phyloP scores from a whole-genome alignment of 2,329 filamentous ascomycete species.

The Colletotrichum sp. region DNA sequence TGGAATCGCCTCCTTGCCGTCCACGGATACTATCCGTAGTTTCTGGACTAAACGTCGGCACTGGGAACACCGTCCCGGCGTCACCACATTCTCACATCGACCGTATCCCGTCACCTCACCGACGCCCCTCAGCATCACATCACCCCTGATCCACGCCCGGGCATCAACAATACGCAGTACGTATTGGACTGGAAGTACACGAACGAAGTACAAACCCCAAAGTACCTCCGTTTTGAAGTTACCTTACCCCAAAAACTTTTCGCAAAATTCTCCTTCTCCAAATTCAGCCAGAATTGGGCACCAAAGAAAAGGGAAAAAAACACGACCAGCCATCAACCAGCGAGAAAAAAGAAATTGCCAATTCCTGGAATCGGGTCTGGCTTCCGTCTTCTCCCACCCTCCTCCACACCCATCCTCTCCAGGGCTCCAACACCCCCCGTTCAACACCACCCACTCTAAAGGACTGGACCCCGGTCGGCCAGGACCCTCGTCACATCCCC shows the following conservation, averaged over 20 bases:
- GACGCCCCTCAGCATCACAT: not conserved
- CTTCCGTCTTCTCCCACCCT: conserved; percentile 19
- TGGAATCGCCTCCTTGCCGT: not conserved
- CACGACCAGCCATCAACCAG: not conserved
- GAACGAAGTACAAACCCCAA: not conserved
- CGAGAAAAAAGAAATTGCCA: conserved; percentile 17
- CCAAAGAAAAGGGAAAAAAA: not conserved
- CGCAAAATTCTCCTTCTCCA: not conserved
- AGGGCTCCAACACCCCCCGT: not conserved
- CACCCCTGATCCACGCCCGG: not conserved
- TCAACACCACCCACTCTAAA: not conserved
- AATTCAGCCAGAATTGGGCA: conserved; percentile 2
- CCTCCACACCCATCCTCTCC: not conserved
- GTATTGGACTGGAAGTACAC: not conserved
- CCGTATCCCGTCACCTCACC: conserved; percentile 3
- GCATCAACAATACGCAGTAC: not conserved
- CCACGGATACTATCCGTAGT: not conserved
- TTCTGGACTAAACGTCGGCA: not conserved
- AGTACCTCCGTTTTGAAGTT: not conserved
- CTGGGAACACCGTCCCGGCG: conserved; percentile 1
- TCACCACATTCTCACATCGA: not conserved
- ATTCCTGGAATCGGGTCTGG: conserved; percentile 20
- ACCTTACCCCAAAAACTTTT: not conserved
- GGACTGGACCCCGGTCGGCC: not conserved
- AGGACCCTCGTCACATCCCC: not conserved